Base-by-base conservation (phyloP, 116 monocot species). In the Cymodocea nodosa region DNA sequence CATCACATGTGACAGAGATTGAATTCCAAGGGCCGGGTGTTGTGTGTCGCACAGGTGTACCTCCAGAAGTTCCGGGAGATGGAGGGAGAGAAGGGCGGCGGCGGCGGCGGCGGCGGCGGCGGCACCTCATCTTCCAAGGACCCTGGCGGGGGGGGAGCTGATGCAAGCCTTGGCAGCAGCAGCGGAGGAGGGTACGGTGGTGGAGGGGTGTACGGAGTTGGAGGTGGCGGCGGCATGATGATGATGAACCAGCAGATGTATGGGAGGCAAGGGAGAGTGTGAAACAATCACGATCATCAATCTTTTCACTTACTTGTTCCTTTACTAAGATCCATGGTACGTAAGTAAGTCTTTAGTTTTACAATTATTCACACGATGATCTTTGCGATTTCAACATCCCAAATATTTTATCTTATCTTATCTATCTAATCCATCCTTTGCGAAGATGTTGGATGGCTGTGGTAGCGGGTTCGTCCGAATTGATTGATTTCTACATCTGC, bases 1-100 rank as follows among this genome's bases (percentile, higher is more conserved):
- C n/a, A n/a, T n/a, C n/a, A n/a, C n/a, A n/a, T n/a, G n/a, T n/a
- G n/a, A n/a, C n/a, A n/a, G n/a, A n/a, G n/a, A n/a, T n/a, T n/a
- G n/a, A n/a, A n/a, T n/a, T n/a, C n/a, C n/a, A n/a, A n/a, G n/a
- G n/a, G n/a, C n/a, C n/a, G n/a, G n/a, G n/a, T n/a, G n/a, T n/a
- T n/a, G n/a, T n/a, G n/a, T n/a, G n/a, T n/a, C n/a, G 37, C 2
- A 37, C 44, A 44, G 44, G 44, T 44, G 2, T 87, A 87, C 62
- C 67, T 87, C 50, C 87, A 87, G 25, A 75, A 71, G 73, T 87
- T 77, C 61, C 67, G 84, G 16, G 84, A 84, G 74, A 56, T 77
- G 69, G 72, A 72, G 44, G 72, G 72, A 13, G 72, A 72, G 37
- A 72, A 72, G 55, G 44, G 44, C 6, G 44, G 44, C 6, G 44